Conservation (phyloP, 441 rosid species). For the Euphorbia celastroides region DNA sequence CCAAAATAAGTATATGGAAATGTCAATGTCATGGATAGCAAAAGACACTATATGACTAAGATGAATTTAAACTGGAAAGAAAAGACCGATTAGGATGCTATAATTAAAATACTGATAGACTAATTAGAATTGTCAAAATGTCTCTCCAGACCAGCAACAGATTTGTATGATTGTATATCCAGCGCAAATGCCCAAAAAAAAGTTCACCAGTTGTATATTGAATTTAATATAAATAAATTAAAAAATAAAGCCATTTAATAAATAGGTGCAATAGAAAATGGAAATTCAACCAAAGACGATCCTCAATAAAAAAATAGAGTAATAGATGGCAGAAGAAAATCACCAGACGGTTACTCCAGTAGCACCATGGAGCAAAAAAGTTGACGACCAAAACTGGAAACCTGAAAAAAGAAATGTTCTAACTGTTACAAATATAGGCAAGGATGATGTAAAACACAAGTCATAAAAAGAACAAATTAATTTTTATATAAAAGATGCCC, state of each 20-base stretch:
- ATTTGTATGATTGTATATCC: neutral
- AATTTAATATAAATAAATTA: too few relatives aligned
- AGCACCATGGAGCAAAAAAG: slow-evolving; percentile 98
- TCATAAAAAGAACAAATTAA: neutral
- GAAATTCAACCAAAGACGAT: neutral
- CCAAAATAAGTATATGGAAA: slow-evolving; percentile 1
- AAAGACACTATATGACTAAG: neutral
- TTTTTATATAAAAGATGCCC: neutral
- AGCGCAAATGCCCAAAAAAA: neutral
- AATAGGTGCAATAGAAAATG: neutral
- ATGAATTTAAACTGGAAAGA: neutral
- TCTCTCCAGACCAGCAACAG: neutral
- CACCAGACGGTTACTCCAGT: slow-evolving; percentile 97
- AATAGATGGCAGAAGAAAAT: slow-evolving; percentile 20
- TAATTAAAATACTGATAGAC: neutral
- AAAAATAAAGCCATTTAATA: slow-evolving; percentile 1
- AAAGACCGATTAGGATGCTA: neutral
- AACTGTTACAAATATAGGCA: neutral
- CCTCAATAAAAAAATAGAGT: neutral
- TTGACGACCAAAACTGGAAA: slow-evolving; percentile 83
- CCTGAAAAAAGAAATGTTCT: slow-evolving; percentile 41
- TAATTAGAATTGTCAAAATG: neutral
- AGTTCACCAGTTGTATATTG: too few relatives aligned
- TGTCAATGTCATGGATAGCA: neutral
- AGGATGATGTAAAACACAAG: neutral